Evolutionary conservation across 179 eudicot species (phyloP).

Genomic region (Silene coronaria): DNA sequence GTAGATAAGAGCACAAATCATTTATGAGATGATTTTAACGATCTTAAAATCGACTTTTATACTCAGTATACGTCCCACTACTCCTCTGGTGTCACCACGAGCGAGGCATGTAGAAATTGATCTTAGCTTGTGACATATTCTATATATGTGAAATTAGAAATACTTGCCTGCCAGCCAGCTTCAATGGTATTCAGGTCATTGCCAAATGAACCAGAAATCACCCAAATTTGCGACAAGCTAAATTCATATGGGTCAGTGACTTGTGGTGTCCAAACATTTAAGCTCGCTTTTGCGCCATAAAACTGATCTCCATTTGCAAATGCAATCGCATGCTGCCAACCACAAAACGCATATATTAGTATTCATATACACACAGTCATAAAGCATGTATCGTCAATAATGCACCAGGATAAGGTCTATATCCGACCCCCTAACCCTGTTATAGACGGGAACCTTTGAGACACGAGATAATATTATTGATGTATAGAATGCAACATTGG

Average conservation of each 20-base stretch:
- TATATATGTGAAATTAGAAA: not conserved
- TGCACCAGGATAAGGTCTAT: not conserved
- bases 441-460: too few relatives aligned
- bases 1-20: not conserved
- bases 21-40: too few relatives aligned
- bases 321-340: constrained; percentile 79
- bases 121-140: too few relatives aligned
- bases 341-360: not conserved
- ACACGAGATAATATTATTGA: too few relatives aligned
- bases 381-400: too few relatives aligned
- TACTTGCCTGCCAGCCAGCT: constrained; percentile 98
- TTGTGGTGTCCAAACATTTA: constrained; percentile 85
- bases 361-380: not conserved
- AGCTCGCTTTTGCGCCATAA: constrained; percentile 89
- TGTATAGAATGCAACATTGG: not conserved
- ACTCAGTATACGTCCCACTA: too few relatives aligned
- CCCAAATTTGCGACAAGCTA: constrained; percentile 91
- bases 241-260: constrained; percentile 70
- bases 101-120: too few relatives aligned
- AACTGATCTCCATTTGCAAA: constrained; percentile 73
- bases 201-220: constrained; percentile 85
- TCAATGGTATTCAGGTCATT: constrained; percentile 91
- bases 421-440: not conserved
- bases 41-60: too few relatives aligned
- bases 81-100: too few relatives aligned